Evolutionary conservation across 2,329 filamentous ascomycete species (phyloP), one percentile per base, ranked within the genome.

Genomic region (Trichoderma aggressivum): DNA sequence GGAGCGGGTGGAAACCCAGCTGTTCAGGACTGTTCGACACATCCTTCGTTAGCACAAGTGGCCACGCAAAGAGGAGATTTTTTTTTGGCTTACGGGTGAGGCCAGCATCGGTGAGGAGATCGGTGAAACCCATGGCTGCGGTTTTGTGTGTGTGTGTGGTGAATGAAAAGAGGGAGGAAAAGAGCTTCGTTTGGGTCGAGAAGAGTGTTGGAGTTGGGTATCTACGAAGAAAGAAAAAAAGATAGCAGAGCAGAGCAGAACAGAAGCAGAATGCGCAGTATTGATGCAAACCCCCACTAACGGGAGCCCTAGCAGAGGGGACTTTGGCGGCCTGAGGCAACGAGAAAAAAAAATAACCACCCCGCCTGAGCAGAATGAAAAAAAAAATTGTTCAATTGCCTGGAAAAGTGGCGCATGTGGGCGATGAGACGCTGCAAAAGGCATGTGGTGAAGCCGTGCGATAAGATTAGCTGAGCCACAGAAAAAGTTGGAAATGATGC

Each of bases 1-100:
- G 84, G 89, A 92, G 79, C 90, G 89, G 78, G 90, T 92, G 80
- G 85, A 85, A 78, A 91, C 84, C 88, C 88, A 92, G 84, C 84
- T 86, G 85, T 92, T 89, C 75, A 92, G 87, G 76, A 90, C 88
- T 90, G 56, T 59, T 59, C 77, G 58, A 69, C n/a, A 2, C 36
- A 53, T 32, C 16, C 30, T 43, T 55, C 32, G 70, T 74, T 53
- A 74, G 73, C 58, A 59, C 64, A 34, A 21, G n/a, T 14, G n/a
- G 43, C 43, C n/a, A 21, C 43, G 7, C 16, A 47, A 34, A 30
- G 63, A 62, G 43, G 43, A 43, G 24, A 14, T 61, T 73, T 55
- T 39, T 61, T 73, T 55, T 39, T 43, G 39, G 74, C 75, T 75
- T 69, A 79, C 78, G 73, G 74, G 74, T 72, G 66, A 90, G 82